These are phyloP conservation scores for Rhizoclosmatium globosum DNA, from an alignment of 192 early-diverging fungal species.

Conservation along the genomic window DNA sequence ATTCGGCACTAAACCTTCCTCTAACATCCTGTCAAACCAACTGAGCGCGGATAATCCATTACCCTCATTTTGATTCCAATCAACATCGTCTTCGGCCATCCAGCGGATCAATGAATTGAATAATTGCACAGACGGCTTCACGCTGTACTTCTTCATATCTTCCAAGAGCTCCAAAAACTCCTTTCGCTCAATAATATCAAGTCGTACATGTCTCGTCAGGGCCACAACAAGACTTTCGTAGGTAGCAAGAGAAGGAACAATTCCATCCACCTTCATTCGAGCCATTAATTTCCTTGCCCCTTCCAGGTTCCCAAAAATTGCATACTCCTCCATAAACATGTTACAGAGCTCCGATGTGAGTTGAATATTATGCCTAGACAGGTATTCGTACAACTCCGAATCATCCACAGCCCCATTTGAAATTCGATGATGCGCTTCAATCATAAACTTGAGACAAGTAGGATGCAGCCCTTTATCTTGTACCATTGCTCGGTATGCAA, in stretches of 20 bases:
- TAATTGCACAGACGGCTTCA: not conserved
- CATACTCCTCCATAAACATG: constrained; percentile 8
- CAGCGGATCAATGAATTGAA: constrained; percentile 24
- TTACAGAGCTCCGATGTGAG: not conserved
- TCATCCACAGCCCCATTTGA: not conserved
- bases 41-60: not conserved
- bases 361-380: not conserved
- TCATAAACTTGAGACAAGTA: not conserved
- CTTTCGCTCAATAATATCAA: not conserved
- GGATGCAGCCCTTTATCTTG: not conserved
- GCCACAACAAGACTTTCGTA: not conserved
- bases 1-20: not conserved
- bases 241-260: not conserved
- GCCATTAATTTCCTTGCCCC: not conserved
- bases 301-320: not conserved
- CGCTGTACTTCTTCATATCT: not conserved
- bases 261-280: not conserved
- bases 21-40: not conserved
- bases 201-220: not conserved
- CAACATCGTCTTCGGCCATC: not conserved
- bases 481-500: not conserved
- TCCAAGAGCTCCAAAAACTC: not conserved
- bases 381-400: not conserved
- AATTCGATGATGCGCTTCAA: constrained; percentile 7
- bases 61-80: not conserved